Conservation (phyloP, 306 rosid species). For the Acacia acuminata region DNA sequence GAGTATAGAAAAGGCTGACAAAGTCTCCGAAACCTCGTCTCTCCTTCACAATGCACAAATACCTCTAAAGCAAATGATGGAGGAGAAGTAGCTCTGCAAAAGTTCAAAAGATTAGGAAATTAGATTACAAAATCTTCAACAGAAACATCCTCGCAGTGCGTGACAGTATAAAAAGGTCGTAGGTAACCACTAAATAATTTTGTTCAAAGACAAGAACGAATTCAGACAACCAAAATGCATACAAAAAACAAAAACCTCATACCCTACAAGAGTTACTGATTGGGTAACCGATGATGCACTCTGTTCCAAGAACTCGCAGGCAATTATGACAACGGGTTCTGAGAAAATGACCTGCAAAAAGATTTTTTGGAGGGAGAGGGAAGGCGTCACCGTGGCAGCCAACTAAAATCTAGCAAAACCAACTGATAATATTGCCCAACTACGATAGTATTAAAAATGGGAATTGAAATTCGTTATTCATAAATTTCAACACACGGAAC, state of each 20-base stretch:
- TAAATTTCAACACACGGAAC: not conserved
- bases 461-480: not conserved
- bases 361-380: not conserved
- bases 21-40: conserved; percentile 96
- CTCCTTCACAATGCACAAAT: conserved; percentile 98
- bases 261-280: conserved; percentile 87
- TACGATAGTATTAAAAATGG: conserved; percentile 8
- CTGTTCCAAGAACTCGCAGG: conserved; percentile 98
- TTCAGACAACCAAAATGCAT: conserved; percentile 2
- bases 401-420: not conserved
- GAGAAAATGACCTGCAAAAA: conserved; percentile 71
- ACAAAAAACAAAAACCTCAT: conserved; percentile 6
- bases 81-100: conserved; percentile 90
- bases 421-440: not conserved
- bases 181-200: not conserved
- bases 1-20: conserved; percentile 98
- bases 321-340: conserved; percentile 83
- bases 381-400: not conserved
- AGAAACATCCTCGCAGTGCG: not conserved
- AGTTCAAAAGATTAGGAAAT: conserved; percentile 21
- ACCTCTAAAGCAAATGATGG: conserved; percentile 98
- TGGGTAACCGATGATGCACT: conserved; percentile 80
- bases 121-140: conserved; percentile 21
- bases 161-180: not conserved
- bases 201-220: conserved; percentile 1